Percentiles rank a stretch among this genome's conserved stretches.
These are phyloP conservation scores for Leishmania martiniquensis DNA, from an alignment of 208 protist species.

Conservation along the genomic window DNA sequence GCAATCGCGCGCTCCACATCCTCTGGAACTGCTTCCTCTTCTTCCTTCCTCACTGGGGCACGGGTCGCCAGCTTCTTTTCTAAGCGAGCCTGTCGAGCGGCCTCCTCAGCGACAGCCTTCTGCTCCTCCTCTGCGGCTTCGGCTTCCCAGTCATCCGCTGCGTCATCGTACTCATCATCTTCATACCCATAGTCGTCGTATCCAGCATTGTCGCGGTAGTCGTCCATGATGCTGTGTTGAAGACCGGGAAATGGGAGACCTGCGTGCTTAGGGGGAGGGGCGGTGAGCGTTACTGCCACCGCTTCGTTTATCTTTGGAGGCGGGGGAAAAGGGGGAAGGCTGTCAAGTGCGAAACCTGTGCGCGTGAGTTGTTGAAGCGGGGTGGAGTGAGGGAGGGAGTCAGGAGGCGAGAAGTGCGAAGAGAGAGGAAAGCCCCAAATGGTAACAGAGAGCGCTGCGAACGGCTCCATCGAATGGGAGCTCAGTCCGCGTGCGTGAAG, in stretches of 20 bases:
- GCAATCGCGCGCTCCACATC: conserved; percentile 59
- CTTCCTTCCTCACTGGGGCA: conserved; percentile 47
- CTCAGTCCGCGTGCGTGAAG: not conserved
- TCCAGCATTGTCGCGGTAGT: conserved; percentile 45
- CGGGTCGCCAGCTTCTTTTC: conserved; percentile 74
- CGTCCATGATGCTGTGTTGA: not conserved
- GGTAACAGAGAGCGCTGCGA: not conserved
- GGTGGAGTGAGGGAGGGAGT: no score
- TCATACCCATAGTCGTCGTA: conserved; percentile 47
- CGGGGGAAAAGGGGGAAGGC: not conserved
- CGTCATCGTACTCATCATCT: conserved; percentile 74
- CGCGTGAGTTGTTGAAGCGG: not conserved
- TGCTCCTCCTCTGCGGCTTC: conserved; percentile 72
- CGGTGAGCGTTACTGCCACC: not conserved
- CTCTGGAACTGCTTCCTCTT: conserved; percentile 44
- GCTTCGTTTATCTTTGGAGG: not conserved
- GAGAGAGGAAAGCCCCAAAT: not conserved
- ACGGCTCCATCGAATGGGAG: not conserved
- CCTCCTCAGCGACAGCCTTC: conserved; percentile 52
- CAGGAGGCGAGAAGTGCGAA: not conserved
- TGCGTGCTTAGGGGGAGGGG: not conserved
- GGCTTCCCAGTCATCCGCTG: conserved; percentile 85
- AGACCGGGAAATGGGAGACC: conserved; percentile 7
- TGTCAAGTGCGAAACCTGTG: not conserved
- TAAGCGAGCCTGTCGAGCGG: conserved; percentile 42